phyloP scores from a whole-genome alignment of 352 stramenopile species.

The Phytophthora cactorum region DNA sequence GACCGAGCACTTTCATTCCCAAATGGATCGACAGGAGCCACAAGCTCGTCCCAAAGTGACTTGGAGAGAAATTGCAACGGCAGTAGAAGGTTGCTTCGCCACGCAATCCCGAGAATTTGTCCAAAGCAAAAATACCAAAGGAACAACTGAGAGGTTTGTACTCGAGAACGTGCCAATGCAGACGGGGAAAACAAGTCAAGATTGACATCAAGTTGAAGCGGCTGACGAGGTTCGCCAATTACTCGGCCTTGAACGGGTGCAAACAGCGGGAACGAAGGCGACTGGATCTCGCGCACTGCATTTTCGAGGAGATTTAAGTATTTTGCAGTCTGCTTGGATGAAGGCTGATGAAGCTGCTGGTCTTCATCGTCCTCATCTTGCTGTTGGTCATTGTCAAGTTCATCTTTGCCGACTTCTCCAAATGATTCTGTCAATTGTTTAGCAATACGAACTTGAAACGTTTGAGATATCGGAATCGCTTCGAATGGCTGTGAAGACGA shows the following conservation, averaged over 20 bases:
- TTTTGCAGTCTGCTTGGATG: conserved; percentile 38
- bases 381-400: conserved; percentile 15
- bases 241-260: conserved; percentile 22
- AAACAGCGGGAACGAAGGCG: conserved; percentile 62
- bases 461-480: conserved; percentile 40
- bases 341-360: conserved; percentile 15
- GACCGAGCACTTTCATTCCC: neutral
- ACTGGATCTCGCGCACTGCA: conserved; percentile 63
- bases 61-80: conserved; percentile 60
- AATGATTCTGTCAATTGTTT: conserved; percentile 3
- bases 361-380: conserved; percentile 26
- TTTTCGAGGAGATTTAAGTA: conserved; percentile 65
- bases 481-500: conserved; percentile 45
- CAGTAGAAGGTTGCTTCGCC: conserved; percentile 50
- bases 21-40: conserved; percentile 3
- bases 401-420: neutral
- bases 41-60: conserved; percentile 52
- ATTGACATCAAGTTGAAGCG: conserved; percentile 62
- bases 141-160: conserved; percentile 38
- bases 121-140: conserved; percentile 67
- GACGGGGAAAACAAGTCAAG: conserved; percentile 38
- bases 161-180: conserved; percentile 17
- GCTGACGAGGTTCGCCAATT: neutral
- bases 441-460: conserved; percentile 40
- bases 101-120: conserved; percentile 67